Conservation (phyloP, 2,329 filamentous ascomycete genomes). For the Epichloe baconii region DNA sequence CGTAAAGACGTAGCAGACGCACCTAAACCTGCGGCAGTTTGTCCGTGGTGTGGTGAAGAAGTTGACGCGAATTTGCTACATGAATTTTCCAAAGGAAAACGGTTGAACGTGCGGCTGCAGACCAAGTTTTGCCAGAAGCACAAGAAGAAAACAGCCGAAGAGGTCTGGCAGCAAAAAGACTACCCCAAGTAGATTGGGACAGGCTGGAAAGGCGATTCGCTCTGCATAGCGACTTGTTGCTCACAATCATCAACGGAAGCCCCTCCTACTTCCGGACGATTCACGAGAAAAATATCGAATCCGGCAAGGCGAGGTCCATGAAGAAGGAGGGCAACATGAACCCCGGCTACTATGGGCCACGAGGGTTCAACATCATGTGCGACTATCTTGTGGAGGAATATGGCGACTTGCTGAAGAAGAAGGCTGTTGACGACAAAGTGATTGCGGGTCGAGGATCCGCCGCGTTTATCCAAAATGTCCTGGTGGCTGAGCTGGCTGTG, state of each 20-base stretch:
- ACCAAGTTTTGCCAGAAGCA: slow-evolving; percentile 52
- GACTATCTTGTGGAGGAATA: slow-evolving; percentile 52
- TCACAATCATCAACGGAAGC: slow-evolving; percentile 45
- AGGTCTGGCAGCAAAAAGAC: slow-evolving; percentile 31
- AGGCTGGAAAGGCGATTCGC: slow-evolving; percentile 44
- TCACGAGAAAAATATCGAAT: slow-evolving; percentile 40
- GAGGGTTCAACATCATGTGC: slow-evolving; percentile 59
- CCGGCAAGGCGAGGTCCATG: slow-evolving; percentile 46
- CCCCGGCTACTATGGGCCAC: slow-evolving; percentile 74
- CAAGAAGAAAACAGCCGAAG: slow-evolving; percentile 38
- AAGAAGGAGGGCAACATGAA: slow-evolving; percentile 45
- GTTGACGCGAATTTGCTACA: slow-evolving; percentile 44
- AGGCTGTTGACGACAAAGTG: slow-evolving; percentile 49
- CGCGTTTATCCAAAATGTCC: slow-evolving; percentile 57
- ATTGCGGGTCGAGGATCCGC: slow-evolving; percentile 54
- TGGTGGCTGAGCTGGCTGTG: slow-evolving; percentile 59
- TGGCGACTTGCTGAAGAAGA: slow-evolving; percentile 44
- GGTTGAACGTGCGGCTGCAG: slow-evolving; percentile 45
- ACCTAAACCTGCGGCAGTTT: slow-evolving; percentile 24
- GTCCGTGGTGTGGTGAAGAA: slow-evolving; percentile 52
- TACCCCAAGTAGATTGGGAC: slow-evolving; percentile 62
- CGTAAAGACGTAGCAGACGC: slow-evolving; percentile 1
- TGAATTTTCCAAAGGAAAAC: slow-evolving; percentile 32
- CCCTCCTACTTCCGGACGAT: slow-evolving; percentile 47
- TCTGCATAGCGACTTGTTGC: slow-evolving; percentile 40